Base-by-base conservation (phyloP, 73 alveolate species). In the Stentor coeruleus region DNA sequence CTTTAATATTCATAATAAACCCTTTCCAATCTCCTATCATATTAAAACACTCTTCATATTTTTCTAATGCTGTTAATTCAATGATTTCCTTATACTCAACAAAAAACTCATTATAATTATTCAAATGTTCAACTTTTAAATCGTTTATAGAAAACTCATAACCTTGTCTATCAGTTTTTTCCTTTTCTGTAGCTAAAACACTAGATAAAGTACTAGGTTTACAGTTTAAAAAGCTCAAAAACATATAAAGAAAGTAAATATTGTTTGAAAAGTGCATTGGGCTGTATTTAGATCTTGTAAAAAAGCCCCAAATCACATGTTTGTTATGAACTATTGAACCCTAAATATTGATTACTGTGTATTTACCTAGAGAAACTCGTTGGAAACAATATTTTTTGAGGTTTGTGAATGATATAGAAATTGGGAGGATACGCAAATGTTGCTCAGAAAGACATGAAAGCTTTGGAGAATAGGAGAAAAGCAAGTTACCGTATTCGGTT, bases 391-490 rank as follows among this genome's bases (percentile, higher is more conserved):
- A 49, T 6, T 6, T 20, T 49, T 6, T 6, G 20, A 49, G 66
- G 20, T 6, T 11, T 49, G 66, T 49, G 66, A 49, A 49, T 49
- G 6, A 20, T 6, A 49, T 49, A 11, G 66, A 49, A 49, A 49
- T 11, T 11, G 66, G 66, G 20, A 49, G 66, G 28, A 49, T 20
- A 49, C 66, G 66, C 28, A 49, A 20, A 20, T 20, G 20, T 49
- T 49, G 66, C 28, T 49, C 66, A 11, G 66, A 49, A 11, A 49
- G 20, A 11, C 6, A 49, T 11, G 66, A 11, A 11, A 49, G 20
- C 66, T 49, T 49, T 49, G 66, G 66, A 49, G 66, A 49, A 20
- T 49, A 49, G 66, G 66, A 6, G 66, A 49, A 49, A 20, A 49
- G 66, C 6, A 49, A 11, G 66, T 49, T 49, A 49, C 66, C 66